These are phyloP conservation scores for Magnaporthiopsis rhizophila DNA, from an alignment of 2,329 filamentous ascomycete genomes.

Conservation along the genomic window DNA sequence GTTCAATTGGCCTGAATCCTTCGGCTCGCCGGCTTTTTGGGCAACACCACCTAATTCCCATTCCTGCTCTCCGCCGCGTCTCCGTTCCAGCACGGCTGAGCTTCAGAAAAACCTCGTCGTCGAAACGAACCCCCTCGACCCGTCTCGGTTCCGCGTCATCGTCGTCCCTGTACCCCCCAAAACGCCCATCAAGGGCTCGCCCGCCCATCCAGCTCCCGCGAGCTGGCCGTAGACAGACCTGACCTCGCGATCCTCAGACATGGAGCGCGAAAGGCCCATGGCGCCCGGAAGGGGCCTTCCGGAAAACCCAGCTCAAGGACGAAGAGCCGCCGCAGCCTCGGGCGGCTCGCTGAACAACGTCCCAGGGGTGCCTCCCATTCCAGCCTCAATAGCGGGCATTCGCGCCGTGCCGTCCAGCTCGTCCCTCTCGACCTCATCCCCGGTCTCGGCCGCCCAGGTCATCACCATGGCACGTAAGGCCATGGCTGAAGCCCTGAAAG, in stretches of 20 bases:
- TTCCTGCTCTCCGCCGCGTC: neutral
- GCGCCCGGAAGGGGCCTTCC: conserved; percentile 21
- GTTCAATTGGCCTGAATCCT: conserved; percentile 7
- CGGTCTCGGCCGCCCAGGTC: conserved; percentile 55
- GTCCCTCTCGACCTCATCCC: conserved; percentile 37
- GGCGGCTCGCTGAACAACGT: conserved; percentile 26
- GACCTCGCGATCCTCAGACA: conserved; percentile 10
- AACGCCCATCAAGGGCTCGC: conserved; percentile 3
- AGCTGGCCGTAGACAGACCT: conserved; percentile 9
- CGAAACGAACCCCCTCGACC: neutral
- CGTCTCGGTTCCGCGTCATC: neutral
- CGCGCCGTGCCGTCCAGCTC: conserved; percentile 33
- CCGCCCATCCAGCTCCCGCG: conserved; percentile 1
- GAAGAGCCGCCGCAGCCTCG: conserved; percentile 20
- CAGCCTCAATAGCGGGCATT: conserved; percentile 36
- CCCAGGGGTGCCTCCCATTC: conserved; percentile 24
- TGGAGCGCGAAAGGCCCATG: conserved; percentile 8
- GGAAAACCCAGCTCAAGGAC: conserved; percentile 27
- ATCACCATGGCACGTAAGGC: conserved; percentile 58
- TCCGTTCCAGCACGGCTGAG: neutral
- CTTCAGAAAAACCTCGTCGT: neutral
- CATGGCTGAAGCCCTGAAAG: conserved; percentile 58
- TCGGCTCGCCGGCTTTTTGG: conserved; percentile 5
- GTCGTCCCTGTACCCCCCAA: neutral
- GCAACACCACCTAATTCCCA: neutral